These are phyloP conservation scores for Schwanniomyces pseudopolymorphus DNA, from an alignment of 805 yeast species.

Conservation along the genomic window DNA sequence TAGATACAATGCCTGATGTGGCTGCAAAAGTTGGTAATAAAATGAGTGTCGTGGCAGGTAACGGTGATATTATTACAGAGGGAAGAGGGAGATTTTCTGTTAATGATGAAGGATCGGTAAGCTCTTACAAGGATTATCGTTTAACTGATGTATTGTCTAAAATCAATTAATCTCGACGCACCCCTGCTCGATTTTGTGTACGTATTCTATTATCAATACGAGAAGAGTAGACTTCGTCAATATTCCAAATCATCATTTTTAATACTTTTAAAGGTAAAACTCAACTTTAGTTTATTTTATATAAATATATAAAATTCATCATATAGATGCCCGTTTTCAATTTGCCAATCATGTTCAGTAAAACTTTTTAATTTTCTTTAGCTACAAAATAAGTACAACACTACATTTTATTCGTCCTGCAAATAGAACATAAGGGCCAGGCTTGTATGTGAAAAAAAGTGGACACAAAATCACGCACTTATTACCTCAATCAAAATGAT, in stretches of 20 bases:
- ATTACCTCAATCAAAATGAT: neutral
- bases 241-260: too few relatives aligned
- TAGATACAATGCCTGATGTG: neutral
- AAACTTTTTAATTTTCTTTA: too few relatives aligned
- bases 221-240: too few relatives aligned
- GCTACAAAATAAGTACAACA: too few relatives aligned
- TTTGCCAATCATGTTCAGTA: too few relatives aligned
- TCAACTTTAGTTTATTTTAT: too few relatives aligned
- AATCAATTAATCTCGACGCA: constrained; percentile 23
- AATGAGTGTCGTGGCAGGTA: constrained; percentile 25
- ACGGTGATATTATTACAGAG: constrained; percentile 37
- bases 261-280: too few relatives aligned
- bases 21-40: constrained; percentile 1
- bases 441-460: neutral
- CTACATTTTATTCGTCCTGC: too few relatives aligned
- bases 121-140: constrained; percentile 43
- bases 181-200: neutral
- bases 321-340: too few relatives aligned
- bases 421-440: too few relatives aligned
- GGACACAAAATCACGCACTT: neutral
- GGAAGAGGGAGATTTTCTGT: constrained; percentile 32
- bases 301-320: neutral
- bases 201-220: neutral
- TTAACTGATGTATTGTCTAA: constrained; percentile 29
- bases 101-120: constrained; percentile 31